phyloP scores from a whole-genome alignment of 2,329 filamentous ascomycete species.

The Arthrobotrys musiformis region DNA sequence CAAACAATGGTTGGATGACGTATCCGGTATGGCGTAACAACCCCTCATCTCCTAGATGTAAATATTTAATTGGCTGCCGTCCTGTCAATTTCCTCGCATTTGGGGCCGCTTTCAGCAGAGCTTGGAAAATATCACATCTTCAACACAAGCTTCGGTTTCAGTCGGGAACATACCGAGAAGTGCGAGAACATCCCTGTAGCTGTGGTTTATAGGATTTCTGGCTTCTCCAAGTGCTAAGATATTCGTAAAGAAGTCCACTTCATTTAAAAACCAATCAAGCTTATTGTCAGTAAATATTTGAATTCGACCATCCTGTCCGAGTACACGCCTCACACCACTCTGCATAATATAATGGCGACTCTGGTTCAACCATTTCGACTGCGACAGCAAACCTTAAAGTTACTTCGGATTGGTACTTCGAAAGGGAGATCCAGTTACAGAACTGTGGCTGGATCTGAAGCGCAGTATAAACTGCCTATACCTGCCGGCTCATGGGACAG shows the following conservation, averaged over 20 bases:
- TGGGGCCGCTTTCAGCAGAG: not conserved
- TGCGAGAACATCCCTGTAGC: not conserved
- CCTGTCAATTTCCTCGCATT: not conserved
- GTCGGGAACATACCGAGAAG: not conserved
- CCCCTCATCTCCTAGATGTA: not conserved
- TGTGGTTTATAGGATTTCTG: not conserved
- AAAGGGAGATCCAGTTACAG: not conserved
- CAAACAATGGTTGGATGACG: not conserved
- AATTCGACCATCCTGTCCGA: not conserved
- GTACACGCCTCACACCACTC: not conserved
- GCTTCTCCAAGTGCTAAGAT: not conserved
- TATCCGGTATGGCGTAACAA: not conserved
- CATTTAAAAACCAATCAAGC: no score
- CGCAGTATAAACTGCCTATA: conserved; percentile 7
- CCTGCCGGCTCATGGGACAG: conserved; percentile 60
- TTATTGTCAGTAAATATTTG: no score
- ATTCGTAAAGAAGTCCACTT: not conserved
- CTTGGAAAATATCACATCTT: not conserved
- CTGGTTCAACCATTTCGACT: not conserved
- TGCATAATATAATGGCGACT: not conserved
- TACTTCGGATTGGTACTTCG: not conserved
- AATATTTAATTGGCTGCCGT: not conserved
- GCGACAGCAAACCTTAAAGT: not conserved
- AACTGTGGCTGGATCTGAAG: not conserved
- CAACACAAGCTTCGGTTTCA: not conserved